Evolutionary conservation across 495 filamentous ascomycete species (phyloP).

Genomic region (Letharia columbiana): DNA sequence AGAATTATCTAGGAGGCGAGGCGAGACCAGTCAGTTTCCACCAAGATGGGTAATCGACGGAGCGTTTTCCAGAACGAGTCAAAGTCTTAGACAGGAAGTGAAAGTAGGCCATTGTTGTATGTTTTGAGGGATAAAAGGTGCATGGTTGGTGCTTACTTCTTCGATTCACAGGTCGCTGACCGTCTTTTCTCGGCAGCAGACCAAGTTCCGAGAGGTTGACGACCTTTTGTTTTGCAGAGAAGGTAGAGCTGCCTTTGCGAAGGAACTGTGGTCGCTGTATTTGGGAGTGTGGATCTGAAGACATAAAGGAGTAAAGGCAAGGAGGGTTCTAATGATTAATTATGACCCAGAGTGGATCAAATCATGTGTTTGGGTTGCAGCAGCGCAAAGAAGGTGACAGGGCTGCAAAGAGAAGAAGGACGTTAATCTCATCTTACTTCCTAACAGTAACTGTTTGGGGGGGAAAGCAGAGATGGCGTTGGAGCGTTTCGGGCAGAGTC

Average conservation of each 20-base stretch:
- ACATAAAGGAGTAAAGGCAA: conserved; percentile 20
- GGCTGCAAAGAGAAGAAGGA: not conserved
- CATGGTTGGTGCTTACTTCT: conserved; percentile 21
- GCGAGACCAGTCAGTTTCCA: conserved; percentile 25
- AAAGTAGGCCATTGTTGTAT: not conserved
- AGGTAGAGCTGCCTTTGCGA: conserved; percentile 16
- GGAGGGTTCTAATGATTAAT: not conserved
- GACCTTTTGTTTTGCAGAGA: conserved; percentile 18
- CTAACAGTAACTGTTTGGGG: not conserved
- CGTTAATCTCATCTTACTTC: conserved; percentile 3
- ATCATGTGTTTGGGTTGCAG: conserved; percentile 1
- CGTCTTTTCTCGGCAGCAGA: conserved; percentile 23
- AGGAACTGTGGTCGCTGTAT: conserved; percentile 22
- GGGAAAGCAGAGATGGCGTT: not conserved
- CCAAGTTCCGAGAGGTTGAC: conserved; percentile 25
- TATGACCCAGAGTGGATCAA: conserved; percentile 1
- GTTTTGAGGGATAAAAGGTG: not conserved
- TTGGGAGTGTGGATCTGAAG: conserved; percentile 19
- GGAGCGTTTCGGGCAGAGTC: conserved; percentile 9
- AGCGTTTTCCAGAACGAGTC: conserved; percentile 6
- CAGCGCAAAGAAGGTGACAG: conserved; percentile 3
- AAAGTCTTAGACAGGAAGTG: conserved; percentile 10
- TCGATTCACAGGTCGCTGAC: conserved; percentile 22
- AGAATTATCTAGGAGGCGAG: conserved; percentile 42
- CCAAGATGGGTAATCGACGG: not conserved